These are phyloP conservation scores for Gossypium stocksii DNA, from an alignment of 345 rosid species.

Conservation along the genomic window DNA sequence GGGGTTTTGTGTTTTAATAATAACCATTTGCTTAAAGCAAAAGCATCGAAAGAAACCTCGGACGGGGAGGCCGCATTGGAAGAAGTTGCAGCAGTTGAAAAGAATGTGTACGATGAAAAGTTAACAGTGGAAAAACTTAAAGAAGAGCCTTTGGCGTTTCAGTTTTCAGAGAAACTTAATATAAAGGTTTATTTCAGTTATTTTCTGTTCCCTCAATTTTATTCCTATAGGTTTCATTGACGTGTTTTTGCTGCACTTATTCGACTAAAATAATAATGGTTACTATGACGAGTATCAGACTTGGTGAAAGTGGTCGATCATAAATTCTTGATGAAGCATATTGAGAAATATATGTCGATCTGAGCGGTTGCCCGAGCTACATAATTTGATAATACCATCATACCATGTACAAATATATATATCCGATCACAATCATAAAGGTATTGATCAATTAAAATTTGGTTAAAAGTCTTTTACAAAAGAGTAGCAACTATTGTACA, in stretches of 20 bases:
- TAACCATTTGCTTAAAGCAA: slow-evolving; percentile 37
- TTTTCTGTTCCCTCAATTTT: neutral
- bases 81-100: slow-evolving; percentile 30
- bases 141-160: slow-evolving; percentile 27
- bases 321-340: slow-evolving; percentile 19
- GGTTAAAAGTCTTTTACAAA: too few relatives aligned
- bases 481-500: too few relatives aligned
- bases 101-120: slow-evolving; percentile 24
- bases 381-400: neutral
- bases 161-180: slow-evolving; percentile 45
- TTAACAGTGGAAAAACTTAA: slow-evolving; percentile 20
- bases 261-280: neutral
- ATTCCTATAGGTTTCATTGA: neutral
- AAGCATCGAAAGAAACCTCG: slow-evolving; percentile 41
- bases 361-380: slow-evolving; percentile 56
- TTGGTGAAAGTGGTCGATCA: slow-evolving; percentile 14
- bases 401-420: too few relatives aligned
- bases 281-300: slow-evolving; percentile 28
- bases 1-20: slow-evolving; percentile 26
- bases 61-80: slow-evolving; percentile 25
- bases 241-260: neutral
- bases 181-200: slow-evolving; percentile 43
- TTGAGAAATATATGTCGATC: slow-evolving; percentile 26
- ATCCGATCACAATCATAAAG: too few relatives aligned
- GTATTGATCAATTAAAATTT: too few relatives aligned